Base-by-base conservation (phyloP, 2,329 filamentous ascomycete species). In the Sporothrix phasma region DNA sequence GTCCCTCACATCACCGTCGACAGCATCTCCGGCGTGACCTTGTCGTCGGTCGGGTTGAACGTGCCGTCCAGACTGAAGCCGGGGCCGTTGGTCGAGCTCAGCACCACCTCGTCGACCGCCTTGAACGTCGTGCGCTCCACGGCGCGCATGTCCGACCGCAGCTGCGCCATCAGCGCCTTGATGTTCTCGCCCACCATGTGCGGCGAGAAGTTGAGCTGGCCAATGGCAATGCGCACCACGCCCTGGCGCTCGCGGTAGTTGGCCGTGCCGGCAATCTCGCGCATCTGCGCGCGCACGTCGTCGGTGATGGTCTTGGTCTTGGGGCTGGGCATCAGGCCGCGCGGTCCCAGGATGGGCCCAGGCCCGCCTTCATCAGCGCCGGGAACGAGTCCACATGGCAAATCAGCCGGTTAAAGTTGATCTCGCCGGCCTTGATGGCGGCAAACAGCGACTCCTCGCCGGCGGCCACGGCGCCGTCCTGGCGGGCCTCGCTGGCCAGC, bases 291-390 rank as follows among this genome's bases (percentile, higher is more conserved):
- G 62, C 82, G 82, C 17, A 96, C 83, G 73, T 96, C 88, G 72
- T 84, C 88, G 26, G 96, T 91, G 64, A 99, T 89, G 0, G 94
- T 97, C 68, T 91, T 92, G 67, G 85, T 85, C 80, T 96, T 96
- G 66, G 83, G 78, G 74, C 85, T 95, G 5, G 94, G 94, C 94
- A 99, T 97, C 72, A 99, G 76, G 2, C 92, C 92, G 75, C 85
- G 87, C 53, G 95, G 94, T 71, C 94, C 94, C 22, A 99, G 80
- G 49, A 96, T 82, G 68, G 84, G 68, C 89, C 93, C 67, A 99
- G 75, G 0, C 84, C 85, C 41, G 92, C 88, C 79, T 94, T 92
- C 73, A 88, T 88, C 71, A 99, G 79, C 64, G 89, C 91, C 61
- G 83, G 81, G 69, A 94, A 80, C 69, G 87, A 92, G 70, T 90